Conservation (phyloP, 75 land plant species). For the Adiantum capillusveneris region DNA sequence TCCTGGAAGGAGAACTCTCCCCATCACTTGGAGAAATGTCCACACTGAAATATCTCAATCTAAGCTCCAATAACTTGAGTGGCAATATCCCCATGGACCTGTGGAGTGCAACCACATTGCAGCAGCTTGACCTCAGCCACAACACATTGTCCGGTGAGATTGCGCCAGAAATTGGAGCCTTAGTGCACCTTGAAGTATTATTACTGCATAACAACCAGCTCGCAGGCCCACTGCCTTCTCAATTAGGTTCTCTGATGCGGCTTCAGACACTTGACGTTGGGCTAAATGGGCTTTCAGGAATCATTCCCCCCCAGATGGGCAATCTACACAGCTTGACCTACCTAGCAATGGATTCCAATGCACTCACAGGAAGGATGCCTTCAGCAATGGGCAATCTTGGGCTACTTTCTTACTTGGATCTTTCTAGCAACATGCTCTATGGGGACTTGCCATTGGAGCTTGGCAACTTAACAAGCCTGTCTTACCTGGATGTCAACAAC, state of each 20-base stretch:
- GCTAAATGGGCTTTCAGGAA: conserved; percentile 41
- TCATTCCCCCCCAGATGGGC: conserved; percentile 42
- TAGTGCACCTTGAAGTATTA: conserved; percentile 1
- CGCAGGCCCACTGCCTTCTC: neutral
- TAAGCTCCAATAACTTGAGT: conserved; percentile 11
- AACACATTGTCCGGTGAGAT: conserved; percentile 23
- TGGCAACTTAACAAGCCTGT: conserved; percentile 16
- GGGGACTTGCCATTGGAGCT: conserved; percentile 60
- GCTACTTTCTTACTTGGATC: conserved; percentile 49
- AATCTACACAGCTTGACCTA: conserved; percentile 64
- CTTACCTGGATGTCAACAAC: conserved; percentile 42
- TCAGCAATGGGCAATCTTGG: conserved; percentile 52
- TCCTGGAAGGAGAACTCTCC: conserved; percentile 20
- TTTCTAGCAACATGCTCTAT: conserved; percentile 51
- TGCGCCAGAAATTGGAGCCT: conserved; percentile 8
- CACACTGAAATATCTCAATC: conserved; percentile 15
- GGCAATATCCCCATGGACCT: conserved; percentile 22
- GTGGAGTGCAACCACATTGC: conserved; percentile 13
- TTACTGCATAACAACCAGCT: conserved; percentile 15
- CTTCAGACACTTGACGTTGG: conserved; percentile 44
- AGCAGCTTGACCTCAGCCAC: conserved; percentile 12
- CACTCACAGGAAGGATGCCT: conserved; percentile 44
- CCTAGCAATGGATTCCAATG: conserved; percentile 63
- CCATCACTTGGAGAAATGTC: conserved; percentile 6
- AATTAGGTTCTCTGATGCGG: too few relatives aligned